phyloP scores from a whole-genome alignment of 2,329 filamentous ascomycete genomes.

The Colletotrichum abscissum region DNA sequence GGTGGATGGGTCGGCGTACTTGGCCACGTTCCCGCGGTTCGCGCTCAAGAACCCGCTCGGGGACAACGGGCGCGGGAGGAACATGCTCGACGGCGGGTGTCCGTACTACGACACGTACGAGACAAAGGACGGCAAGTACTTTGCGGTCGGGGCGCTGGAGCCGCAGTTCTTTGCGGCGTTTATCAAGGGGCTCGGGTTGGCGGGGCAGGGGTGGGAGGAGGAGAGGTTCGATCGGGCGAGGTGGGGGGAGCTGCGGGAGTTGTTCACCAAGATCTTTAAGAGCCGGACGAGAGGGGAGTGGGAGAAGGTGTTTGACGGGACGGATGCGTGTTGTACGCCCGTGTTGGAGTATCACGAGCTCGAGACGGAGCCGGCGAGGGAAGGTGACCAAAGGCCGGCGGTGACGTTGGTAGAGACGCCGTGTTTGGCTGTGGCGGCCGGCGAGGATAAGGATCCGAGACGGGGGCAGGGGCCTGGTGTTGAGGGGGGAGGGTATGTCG shows the following conservation, averaged over 20 bases:
- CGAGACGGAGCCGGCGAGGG: conserved; percentile 59
- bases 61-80: conserved; percentile 74
- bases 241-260: conserved; percentile 74
- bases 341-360: conserved; percentile 82
- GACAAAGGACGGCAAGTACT: conserved; percentile 80
- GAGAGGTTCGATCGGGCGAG: conserved; percentile 67
- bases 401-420: conserved; percentile 79
- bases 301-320: conserved; percentile 88
- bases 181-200: conserved; percentile 73
- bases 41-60: conserved; percentile 73
- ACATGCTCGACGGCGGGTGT: conserved; percentile 84
- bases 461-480: conserved; percentile 74
- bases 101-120: conserved; percentile 93
- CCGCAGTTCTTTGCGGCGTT: conserved; percentile 83
- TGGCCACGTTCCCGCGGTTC: conserved; percentile 82
- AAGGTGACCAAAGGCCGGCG: conserved; percentile 77
- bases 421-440: conserved; percentile 68
- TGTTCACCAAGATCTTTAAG: conserved; percentile 75
- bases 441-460: conserved; percentile 49
- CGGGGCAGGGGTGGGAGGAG: conserved; percentile 59
- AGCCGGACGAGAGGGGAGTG: conserved; percentile 79
- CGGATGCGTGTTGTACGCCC: conserved; percentile 93
- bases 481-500: conserved; percentile 75
- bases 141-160: conserved; percentile 92
- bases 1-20: conserved; percentile 88